Conservation (phyloP, 306 rosid genomes). For the Castanea sativa region DNA sequence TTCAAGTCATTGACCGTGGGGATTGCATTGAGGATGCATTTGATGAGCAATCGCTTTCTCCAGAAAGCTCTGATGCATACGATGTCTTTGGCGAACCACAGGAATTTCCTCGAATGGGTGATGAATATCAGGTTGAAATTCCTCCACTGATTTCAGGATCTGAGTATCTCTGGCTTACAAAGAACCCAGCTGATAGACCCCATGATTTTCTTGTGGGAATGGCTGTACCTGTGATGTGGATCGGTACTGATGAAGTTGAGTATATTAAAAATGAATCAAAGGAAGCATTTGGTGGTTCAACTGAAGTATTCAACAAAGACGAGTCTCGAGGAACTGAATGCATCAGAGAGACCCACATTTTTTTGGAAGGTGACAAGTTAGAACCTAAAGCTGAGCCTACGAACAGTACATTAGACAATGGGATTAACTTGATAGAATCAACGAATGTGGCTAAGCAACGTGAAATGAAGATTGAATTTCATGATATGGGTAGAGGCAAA, state of each 20-base stretch:
- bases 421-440: conserved; percentile 25
- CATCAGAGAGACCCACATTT: conserved; percentile 14
- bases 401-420: conserved; percentile 23
- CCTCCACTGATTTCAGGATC: conserved; percentile 44
- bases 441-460: conserved; percentile 29
- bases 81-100: conserved; percentile 61
- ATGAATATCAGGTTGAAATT: conserved; percentile 65
- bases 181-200: conserved; percentile 19
- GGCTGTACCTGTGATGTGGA: conserved; percentile 59
- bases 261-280: conserved; percentile 18
- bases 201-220: conserved; percentile 51
- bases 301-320: conserved; percentile 24
- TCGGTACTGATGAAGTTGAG: conserved; percentile 31
- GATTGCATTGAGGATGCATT: conserved; percentile 37
- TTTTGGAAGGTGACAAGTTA: conserved; percentile 18
- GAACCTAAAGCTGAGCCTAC: conserved; percentile 30
- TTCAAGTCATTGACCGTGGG: conserved; percentile 36
- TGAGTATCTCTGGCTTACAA: conserved; percentile 35
- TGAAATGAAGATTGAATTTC: conserved; percentile 30
- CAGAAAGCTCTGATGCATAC: conserved; percentile 42
- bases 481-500: conserved; percentile 27
- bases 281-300: conserved; percentile 25
- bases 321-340: conserved; percentile 29
- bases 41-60: conserved; percentile 46
- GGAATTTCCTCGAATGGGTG: conserved; percentile 69